Conservation (phyloP, 2,329 filamentous ascomycete species). For the Cordyceps tenuipes region DNA sequence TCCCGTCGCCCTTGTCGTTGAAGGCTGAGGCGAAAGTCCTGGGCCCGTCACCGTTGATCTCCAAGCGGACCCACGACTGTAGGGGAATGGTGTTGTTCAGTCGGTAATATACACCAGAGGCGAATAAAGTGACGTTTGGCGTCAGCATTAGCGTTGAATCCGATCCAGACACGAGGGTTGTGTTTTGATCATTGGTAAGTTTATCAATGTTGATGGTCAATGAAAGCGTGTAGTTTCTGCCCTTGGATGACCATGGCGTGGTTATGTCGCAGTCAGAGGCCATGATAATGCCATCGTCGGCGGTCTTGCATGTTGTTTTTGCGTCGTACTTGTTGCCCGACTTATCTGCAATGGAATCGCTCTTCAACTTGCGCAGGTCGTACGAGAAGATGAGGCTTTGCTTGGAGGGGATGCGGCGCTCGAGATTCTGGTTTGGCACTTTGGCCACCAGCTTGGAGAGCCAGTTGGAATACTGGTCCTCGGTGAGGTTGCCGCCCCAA, state of each 20-base stretch:
- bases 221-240: constrained; percentile 46
- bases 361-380: constrained; percentile 15
- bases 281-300: constrained; percentile 23
- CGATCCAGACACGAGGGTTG: constrained; percentile 31
- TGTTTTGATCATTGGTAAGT: constrained; percentile 24
- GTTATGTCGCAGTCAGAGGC: constrained; percentile 30
- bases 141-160: constrained; percentile 37
- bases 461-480: constrained; percentile 10
- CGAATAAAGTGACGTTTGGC: constrained; percentile 27
- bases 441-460: constrained; percentile 13
- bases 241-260: constrained; percentile 45
- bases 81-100: constrained; percentile 19
- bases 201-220: constrained; percentile 31
- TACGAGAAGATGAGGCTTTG: constrained; percentile 16
- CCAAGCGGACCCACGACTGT: constrained; percentile 3
- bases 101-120: constrained; percentile 27
- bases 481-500: constrained; percentile 18
- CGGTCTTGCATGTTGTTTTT: constrained; percentile 27
- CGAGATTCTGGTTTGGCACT: constrained; percentile 18
- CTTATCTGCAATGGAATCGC: constrained; percentile 11
- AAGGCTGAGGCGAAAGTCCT: constrained; percentile 4
- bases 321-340: constrained; percentile 21
- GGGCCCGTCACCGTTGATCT: constrained; percentile 1
- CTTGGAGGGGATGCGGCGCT: constrained; percentile 14
- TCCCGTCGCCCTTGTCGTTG: neutral